A percentile compares a stretch with the other conserved stretches of the same genome.
Evolutionary conservation across 2,329 filamentous ascomycete genomes (phyloP).

Genomic region (Colletotrichum sp.): DNA sequence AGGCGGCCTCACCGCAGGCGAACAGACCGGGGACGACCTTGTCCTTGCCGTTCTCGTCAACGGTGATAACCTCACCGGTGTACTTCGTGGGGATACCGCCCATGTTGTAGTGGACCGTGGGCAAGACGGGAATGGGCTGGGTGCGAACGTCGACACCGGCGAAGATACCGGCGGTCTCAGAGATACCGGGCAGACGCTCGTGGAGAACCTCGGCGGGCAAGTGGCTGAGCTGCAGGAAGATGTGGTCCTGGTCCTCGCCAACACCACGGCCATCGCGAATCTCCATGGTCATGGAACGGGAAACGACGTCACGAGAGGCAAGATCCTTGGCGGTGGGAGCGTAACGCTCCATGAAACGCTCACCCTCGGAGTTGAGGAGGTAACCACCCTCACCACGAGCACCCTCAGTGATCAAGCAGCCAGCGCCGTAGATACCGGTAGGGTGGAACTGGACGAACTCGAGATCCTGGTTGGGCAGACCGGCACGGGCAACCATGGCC

Average conservation of each 20-base stretch:
- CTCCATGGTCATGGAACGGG: slow-evolving; percentile 97
- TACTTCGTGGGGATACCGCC: slow-evolving; percentile 98
- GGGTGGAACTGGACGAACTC: slow-evolving; percentile 99
- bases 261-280: slow-evolving; percentile 98
- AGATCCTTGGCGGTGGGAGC: slow-evolving; percentile 98
- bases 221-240: slow-evolving; percentile 97
- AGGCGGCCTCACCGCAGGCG: slow-evolving; percentile 96
- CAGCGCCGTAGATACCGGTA: slow-evolving; percentile 98
- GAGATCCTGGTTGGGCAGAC: slow-evolving; percentile 97
- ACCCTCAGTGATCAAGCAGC: slow-evolving; percentile 97
- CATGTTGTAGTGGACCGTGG: slow-evolving; percentile 99
- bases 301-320: slow-evolving; percentile 94
- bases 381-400: slow-evolving; percentile 98
- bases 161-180: slow-evolving; percentile 97
- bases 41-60: slow-evolving; percentile 86
- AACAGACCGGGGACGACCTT: slow-evolving; percentile 94
- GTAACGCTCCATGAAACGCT: slow-evolving; percentile 99
- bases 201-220: slow-evolving; percentile 89
- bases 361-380: slow-evolving; percentile 95
- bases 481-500: slow-evolving; percentile 98
- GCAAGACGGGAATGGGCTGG: slow-evolving; percentile 94
- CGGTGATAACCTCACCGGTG: slow-evolving; percentile 92
- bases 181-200: slow-evolving; percentile 97
- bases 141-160: slow-evolving; percentile 96
- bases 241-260: slow-evolving; percentile 96